phyloP scores from a whole-genome alignment of 352 stramenopile genomes.

The Phytopythium delawarense region DNA sequence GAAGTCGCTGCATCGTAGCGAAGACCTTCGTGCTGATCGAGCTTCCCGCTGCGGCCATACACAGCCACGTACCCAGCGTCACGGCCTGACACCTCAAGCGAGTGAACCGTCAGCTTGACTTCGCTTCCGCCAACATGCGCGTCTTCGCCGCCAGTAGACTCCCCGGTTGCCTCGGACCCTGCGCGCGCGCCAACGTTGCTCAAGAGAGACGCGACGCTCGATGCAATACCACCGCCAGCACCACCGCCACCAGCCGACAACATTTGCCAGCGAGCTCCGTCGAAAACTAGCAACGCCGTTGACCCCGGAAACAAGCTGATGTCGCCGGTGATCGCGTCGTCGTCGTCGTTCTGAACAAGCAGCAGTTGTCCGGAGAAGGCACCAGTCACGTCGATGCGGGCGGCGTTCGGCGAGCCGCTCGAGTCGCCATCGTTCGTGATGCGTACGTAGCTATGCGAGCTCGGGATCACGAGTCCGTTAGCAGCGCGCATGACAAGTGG shows the following conservation, averaged over 20 bases:
- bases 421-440: conserved; percentile 46
- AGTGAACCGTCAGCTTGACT: conserved; percentile 60
- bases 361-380: conserved; percentile 60
- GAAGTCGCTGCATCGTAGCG: conserved; percentile 50
- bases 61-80: conserved; percentile 49
- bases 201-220: not conserved
- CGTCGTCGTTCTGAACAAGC: conserved; percentile 74
- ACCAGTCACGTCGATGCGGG: conserved; percentile 31
- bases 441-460: conserved; percentile 64
- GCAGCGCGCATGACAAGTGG: conserved; percentile 35
- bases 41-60: conserved; percentile 67
- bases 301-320: conserved; percentile 43
- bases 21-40: conserved; percentile 51
- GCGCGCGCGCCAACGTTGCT: not conserved
- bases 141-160: conserved; percentile 59
- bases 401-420: conserved; percentile 18
- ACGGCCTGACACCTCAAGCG: conserved; percentile 57
- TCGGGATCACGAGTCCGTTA: conserved; percentile 40
- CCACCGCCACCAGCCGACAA: not conserved
- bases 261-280: conserved; percentile 21
- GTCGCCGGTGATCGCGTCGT: conserved; percentile 40
- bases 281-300: conserved; percentile 67
- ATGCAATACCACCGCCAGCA: not conserved
- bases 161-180: not conserved
- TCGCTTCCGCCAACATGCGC: conserved; percentile 58